Conservation (phyloP, 2,329 filamentous ascomycete genomes). For the Cladosporium austrohemisphaericum region DNA sequence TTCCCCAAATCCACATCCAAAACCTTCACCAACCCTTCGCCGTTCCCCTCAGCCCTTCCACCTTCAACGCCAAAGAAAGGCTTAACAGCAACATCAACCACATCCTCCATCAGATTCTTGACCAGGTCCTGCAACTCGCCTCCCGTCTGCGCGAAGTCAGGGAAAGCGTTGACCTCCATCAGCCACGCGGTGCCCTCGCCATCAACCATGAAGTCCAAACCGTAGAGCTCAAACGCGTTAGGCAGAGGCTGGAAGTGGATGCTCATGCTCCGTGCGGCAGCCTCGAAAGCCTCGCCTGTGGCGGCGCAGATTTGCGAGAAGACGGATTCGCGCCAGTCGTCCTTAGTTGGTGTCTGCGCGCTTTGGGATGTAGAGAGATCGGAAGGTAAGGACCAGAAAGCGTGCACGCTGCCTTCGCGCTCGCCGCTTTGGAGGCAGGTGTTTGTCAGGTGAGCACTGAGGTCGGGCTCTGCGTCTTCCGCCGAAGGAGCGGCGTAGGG, state of each 20-base stretch:
- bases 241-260: constrained; percentile 87
- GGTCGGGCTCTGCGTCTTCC: constrained; percentile 43
- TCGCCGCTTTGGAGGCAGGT: constrained; percentile 72
- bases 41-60: constrained; percentile 9
- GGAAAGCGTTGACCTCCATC: constrained; percentile 92
- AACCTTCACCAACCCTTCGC: constrained; percentile 38
- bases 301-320: constrained; percentile 70
- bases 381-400: constrained; percentile 67
- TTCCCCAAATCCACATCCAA: constrained; percentile 46
- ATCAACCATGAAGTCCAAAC: constrained; percentile 85
- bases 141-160: constrained; percentile 92
- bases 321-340: constrained; percentile 56
- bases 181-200: constrained; percentile 63
- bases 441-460: constrained; percentile 84
- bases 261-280: constrained; percentile 76
- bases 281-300: constrained; percentile 78
- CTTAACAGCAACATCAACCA: constrained; percentile 63
- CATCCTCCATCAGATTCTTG: constrained; percentile 69
- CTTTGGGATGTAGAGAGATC: constrained; percentile 26
- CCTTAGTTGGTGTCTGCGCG: neutral
- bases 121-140: constrained; percentile 68
- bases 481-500: constrained; percentile 63
- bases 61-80: constrained; percentile 57
- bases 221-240: constrained; percentile 89
- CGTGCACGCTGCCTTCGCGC: constrained; percentile 61